Evolutionary conservation across 2,329 filamentous ascomycete species (phyloP), one percentile per base, ranked within the genome.

Genomic region (Fusarium coffeatum): DNA sequence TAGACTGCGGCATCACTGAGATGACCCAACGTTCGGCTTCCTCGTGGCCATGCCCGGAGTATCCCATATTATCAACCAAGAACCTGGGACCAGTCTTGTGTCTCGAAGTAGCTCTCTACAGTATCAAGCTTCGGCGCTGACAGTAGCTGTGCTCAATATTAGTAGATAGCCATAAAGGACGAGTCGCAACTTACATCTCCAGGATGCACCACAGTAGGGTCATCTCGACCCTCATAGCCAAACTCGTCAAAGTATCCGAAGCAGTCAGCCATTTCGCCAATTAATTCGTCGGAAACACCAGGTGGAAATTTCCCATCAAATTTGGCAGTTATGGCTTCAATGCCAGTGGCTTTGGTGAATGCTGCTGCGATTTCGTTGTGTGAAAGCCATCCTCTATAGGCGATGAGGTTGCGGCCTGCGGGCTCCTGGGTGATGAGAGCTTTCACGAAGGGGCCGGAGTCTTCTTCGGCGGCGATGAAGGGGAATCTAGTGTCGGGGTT

Each of bases 401-500:
- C 72, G 12, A 77, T 69, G 3, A 77, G 27, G 25, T 74, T 74
- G 25, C 67, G 66, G 1, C 71, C 71, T 2, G 56, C 59, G 1
- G 66, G 43, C 10, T 76, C 72, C 8, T 59, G 20, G 7, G 41
- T 30, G 5, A 76, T 23, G 6, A 77, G 72, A 6, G 73, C 59
- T 13, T 72, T 72, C 15, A 75, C 68, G 3, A 76, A 46, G 1
- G 59, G 64, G 1, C 76, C 76, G 0, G 71, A 58, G 15, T 77
- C 76, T 10, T 77, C 71, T 32, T 76, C 74, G 3, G 68, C 49
- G 2, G 64, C 71, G n/a, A 77, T 71, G 16, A 64, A 67, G 10
- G 74, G 75, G 3, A 76, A 50, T 6, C 74, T 74, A 8, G 60
- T 30, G 6, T 74, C 59, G 7, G 47, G 20, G 5, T 69, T 50